Evolutionary conservation across 495 filamentous ascomycete species (phyloP).

Genomic region (Penicillium silybi): DNA sequence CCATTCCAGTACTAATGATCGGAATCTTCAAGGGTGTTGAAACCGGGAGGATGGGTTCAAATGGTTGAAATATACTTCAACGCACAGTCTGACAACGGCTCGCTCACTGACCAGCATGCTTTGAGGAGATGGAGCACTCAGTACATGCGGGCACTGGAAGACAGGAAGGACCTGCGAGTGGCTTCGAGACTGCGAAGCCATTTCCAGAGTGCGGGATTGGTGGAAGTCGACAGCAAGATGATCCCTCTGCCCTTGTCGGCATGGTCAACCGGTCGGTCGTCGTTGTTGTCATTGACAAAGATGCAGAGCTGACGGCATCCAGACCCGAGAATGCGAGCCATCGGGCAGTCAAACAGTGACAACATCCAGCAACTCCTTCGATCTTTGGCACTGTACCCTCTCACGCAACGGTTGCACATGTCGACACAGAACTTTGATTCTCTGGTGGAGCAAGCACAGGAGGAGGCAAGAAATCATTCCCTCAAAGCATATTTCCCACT

Average conservation of each 20-base stretch:
- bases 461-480: slow-evolving; percentile 60
- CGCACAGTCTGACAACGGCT: slow-evolving; percentile 87
- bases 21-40: slow-evolving; percentile 46
- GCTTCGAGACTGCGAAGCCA: slow-evolving; percentile 58
- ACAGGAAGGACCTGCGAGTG: slow-evolving; percentile 66
- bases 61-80: slow-evolving; percentile 87
- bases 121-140: slow-evolving; percentile 69
- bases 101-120: slow-evolving; percentile 65
- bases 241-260: slow-evolving; percentile 68
- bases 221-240: slow-evolving; percentile 67
- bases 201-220: slow-evolving; percentile 66
- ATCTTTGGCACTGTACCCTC: slow-evolving; percentile 61
- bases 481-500: slow-evolving; percentile 76
- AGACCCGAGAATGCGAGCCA: slow-evolving; percentile 60
- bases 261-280: slow-evolving; percentile 64
- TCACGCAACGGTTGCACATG: slow-evolving; percentile 56
- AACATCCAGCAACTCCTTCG: slow-evolving; percentile 59
- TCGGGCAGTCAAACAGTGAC: slow-evolving; percentile 57
- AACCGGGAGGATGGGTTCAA: slow-evolving; percentile 81
- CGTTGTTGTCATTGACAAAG: background rate
- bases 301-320: background rate
- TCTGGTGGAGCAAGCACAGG: slow-evolving; percentile 61
- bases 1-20: slow-evolving; percentile 15
- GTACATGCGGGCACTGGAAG: slow-evolving; percentile 63
- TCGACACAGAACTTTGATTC: slow-evolving; percentile 57